Conservation (phyloP, 2,329 filamentous ascomycete genomes). For the Plenodomus lindquistii region DNA sequence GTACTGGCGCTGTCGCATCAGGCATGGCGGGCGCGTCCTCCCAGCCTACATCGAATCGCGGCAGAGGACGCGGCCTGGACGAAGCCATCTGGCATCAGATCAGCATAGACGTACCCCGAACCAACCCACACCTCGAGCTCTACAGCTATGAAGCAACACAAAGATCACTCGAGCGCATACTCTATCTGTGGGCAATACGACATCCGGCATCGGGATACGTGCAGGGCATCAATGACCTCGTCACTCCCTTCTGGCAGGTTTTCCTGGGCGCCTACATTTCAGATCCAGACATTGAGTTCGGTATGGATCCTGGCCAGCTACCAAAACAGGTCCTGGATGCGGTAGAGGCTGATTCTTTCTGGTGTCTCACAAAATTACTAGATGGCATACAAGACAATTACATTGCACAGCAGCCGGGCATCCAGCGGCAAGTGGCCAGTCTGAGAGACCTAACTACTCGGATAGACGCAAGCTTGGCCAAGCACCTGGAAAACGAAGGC, state of each 20-base stretch:
- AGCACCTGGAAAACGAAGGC: slow-evolving; percentile 85
- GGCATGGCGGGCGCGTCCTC: slow-evolving; percentile 54
- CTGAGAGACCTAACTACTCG: slow-evolving; percentile 87
- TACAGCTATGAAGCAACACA: slow-evolving; percentile 97
- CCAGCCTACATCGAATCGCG: slow-evolving; percentile 55
- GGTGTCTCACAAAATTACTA: slow-evolving; percentile 96
- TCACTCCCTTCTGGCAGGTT: slow-evolving; percentile 97
- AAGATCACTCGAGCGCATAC: slow-evolving; percentile 86
- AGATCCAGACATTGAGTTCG: slow-evolving; percentile 87
- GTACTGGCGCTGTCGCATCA: slow-evolving; percentile 52
- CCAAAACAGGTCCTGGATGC: slow-evolving; percentile 90
- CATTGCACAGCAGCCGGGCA: slow-evolving; percentile 95
- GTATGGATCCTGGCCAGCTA: slow-evolving; percentile 95
- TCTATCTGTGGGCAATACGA: slow-evolving; percentile 97
- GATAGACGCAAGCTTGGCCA: slow-evolving; percentile 82
- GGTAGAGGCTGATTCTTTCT: slow-evolving; percentile 96
- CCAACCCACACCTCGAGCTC: slow-evolving; percentile 91
- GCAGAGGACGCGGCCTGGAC: slow-evolving; percentile 76
- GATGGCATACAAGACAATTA: slow-evolving; percentile 99
- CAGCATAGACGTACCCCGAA: slow-evolving; percentile 95
- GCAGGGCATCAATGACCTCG: slow-evolving; percentile 97
- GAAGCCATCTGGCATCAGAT: slow-evolving; percentile 99
- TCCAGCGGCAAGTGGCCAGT: slow-evolving; percentile 88
- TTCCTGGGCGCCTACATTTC: slow-evolving; percentile 94
- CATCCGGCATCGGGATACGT: slow-evolving; percentile 98